Base-by-base conservation (phyloP, 805 yeast genomes). In the Kazachstania africana region DNA sequence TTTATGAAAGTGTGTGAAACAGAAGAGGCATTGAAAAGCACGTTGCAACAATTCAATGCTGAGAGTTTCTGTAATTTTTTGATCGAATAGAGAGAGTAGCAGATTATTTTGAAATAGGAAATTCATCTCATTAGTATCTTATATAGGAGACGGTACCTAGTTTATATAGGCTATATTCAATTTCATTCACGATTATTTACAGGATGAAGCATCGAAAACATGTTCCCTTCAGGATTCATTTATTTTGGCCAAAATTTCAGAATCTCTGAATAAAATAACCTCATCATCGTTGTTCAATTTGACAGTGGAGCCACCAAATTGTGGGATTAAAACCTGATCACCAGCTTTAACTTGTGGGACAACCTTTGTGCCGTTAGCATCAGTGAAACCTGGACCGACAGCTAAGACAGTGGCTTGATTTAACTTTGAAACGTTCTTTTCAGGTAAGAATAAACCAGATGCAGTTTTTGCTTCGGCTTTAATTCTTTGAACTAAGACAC, bases 161-260 rank as follows among this genome's bases (percentile, higher is more conserved):
- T n/a, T n/a, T n/a, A n/a, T n/a, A n/a, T n/a, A n/a, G n/a, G n/a
- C n/a, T n/a, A n/a, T n/a, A n/a, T n/a, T n/a, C n/a, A n/a, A n/a
- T n/a, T n/a, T n/a, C n/a, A n/a, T n/a, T n/a, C n/a, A n/a, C n/a
- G n/a, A n/a, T n/a, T n/a, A n/a, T n/a, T n/a, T n/a, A n/a, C n/a
- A n/a, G n/a, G n/a, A n/a, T n/a, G n/a, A n/a, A n/a, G n/a, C n/a
- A n/a, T n/a, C n/a, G n/a, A n/a, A n/a, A n/a, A n/a, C n/a, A n/a
- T n/a, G n/a, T n/a, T n/a, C n/a, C n/a, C n/a, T 19, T 19, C 10
- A 19, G 23, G 29, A 35, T 29, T 77, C 75, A 52, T 76, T 76
- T 53, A 91, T 75, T 69, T 84, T 88, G 52, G 97, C 98, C 52
- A 91, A 72, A 59, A 88, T 82, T 64, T 88, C 98, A 51, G 81